Base-by-base conservation (phyloP, 1,284 basidiomycete genomes). In the Athelia psychrophila region DNA sequence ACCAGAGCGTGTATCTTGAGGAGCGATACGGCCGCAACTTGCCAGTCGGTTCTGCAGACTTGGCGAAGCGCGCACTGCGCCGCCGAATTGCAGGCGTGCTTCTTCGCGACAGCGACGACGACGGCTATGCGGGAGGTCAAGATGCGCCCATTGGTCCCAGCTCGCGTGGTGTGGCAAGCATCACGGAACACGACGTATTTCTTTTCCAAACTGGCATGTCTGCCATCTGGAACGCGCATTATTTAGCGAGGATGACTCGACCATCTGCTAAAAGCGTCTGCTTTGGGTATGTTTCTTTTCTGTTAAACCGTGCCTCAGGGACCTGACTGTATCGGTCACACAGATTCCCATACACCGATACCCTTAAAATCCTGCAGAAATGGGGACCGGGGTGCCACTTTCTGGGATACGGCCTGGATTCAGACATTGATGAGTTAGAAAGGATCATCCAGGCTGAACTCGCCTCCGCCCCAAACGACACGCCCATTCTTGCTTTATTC, bases 351-450 rank as follows among this genome's bases (percentile, higher is more conserved):
- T 99, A 98, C 69, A 93, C 88, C 9, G 97, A 99, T 68, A 98
- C 96, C n/a, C 80, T 98, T 55, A 99, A 99, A 71, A 84, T 97
- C 42, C 76, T 99, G 3, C 78, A 96, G 60, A 98, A 99, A 70
- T 99, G 95, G 93, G 97, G 97, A 1, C 91, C 92, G 1, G 97
- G 97, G 0, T 94, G 89, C 60, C 80, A 93, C 67, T 97, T 98
- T 74, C 81, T 92, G 54, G 96, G 95, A 2, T 76, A 84, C 55
- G 96, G 96, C 1, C 71, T 87, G 4, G 84, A 91, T 53, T 67
- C 76, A 3, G 93, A 97, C 54, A 79, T 98, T 16, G 84, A 88
- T 56, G 75, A 79, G 38, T 76, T 98, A 0, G 88, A 93, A 57
- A 63, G 60, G 9, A 68, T 92, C 0, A 77, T 96, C 3, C 74